Conservation (phyloP, 305 asterid genomes). For the Salvia sclarea region DNA sequence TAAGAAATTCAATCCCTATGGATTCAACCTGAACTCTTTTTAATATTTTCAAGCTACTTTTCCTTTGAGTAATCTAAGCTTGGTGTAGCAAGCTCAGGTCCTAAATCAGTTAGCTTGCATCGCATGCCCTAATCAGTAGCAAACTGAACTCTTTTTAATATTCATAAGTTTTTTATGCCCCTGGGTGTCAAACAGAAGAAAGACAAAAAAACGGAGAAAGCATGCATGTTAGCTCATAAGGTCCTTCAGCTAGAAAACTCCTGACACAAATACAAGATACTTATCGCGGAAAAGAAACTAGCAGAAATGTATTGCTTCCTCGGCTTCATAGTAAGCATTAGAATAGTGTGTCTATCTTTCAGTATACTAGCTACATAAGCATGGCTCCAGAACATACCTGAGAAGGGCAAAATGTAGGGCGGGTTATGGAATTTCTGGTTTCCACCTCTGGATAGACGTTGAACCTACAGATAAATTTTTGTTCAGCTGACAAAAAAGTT, state of each 20-base stretch:
- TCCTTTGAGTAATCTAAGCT: background rate
- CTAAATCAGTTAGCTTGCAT: slow-evolving; percentile 13
- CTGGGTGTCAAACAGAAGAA: background rate
- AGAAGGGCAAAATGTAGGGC: slow-evolving; percentile 83
- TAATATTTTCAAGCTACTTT: slow-evolving; percentile 11
- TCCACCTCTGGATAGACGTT: slow-evolving; percentile 95
- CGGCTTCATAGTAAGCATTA: slow-evolving; percentile 1
- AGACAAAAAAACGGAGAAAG: slow-evolving; percentile 5
- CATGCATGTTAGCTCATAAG: background rate
- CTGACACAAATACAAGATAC: slow-evolving; percentile 14
- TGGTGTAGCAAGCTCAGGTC: slow-evolving; percentile 14
- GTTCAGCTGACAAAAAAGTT: slow-evolving; percentile 12
- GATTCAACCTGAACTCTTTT: slow-evolving; percentile 10
- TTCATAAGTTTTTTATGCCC: slow-evolving; percentile 23
- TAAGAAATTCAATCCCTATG: background rate
- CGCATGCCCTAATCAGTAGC: too few relatives aligned
- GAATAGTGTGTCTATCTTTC: background rate
- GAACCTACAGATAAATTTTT: slow-evolving; percentile 51
- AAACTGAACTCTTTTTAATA: too few relatives aligned
- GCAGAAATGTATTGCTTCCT: slow-evolving; percentile 9
- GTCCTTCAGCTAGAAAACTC: slow-evolving; percentile 14
- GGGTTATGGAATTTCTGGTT: slow-evolving; percentile 67
- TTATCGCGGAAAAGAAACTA: slow-evolving; percentile 5
- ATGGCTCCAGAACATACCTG: slow-evolving; percentile 53
- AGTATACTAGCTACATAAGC: background rate